Conservation (phyloP, 2,329 filamentous ascomycete species). For the Myriosclerotinia curreyana region DNA sequence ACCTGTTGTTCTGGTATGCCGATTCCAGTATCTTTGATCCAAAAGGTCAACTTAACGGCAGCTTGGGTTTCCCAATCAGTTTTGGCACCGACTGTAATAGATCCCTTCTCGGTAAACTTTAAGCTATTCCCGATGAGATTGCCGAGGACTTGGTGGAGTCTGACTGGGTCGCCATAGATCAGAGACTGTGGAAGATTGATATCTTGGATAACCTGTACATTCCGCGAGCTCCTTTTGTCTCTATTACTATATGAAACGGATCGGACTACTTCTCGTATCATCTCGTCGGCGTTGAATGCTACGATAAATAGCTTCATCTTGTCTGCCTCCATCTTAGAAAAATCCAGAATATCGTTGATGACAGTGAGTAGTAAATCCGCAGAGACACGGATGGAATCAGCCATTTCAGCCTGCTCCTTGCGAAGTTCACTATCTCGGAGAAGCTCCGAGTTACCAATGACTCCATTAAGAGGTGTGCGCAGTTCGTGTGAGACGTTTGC, state of each 20-base stretch:
- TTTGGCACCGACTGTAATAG: constrained; percentile 76
- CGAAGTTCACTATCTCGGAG: constrained; percentile 72
- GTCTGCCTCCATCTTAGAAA: constrained; percentile 89
- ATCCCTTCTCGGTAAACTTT: constrained; percentile 87
- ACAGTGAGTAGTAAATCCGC: constrained; percentile 85
- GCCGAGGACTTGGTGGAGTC: constrained; percentile 66
- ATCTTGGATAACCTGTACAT: constrained; percentile 64
- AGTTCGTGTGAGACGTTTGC: constrained; percentile 80
- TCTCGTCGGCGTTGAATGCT: constrained; percentile 64
- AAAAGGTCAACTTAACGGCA: constrained; percentile 73
- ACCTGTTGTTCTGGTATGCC: constrained; percentile 81
- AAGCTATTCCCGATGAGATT: constrained; percentile 91
- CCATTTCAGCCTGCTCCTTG: constrained; percentile 77
- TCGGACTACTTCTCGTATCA: constrained; percentile 63
- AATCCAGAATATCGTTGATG: constrained; percentile 95
- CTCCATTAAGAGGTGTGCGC: constrained; percentile 79
- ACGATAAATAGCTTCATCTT: constrained; percentile 78
- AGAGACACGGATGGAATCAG: constrained; percentile 81
- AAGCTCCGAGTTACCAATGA: constrained; percentile 85
- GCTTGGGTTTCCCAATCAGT: constrained; percentile 69
- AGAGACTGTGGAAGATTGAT: constrained; percentile 68
- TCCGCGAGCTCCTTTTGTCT: constrained; percentile 60
- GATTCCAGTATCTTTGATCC: constrained; percentile 86
- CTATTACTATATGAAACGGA: constrained; percentile 65
- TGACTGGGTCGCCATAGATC: constrained; percentile 64